These are phyloP conservation scores for Ichthyophthirius multifiliis DNA, from an alignment of 169 alveolate genomes.

Conservation along the genomic window DNA sequence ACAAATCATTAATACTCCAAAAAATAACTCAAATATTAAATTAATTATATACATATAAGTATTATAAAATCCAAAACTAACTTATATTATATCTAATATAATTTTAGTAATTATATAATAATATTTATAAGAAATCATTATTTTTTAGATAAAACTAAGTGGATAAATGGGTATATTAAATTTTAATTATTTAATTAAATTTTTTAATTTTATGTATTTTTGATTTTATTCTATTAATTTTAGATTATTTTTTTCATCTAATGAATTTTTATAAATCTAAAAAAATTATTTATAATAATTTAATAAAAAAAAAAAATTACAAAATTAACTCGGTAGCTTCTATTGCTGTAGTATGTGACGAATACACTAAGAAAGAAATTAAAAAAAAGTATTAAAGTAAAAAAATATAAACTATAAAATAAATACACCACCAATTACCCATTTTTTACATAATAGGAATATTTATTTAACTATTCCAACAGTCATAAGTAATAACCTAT, in stretches of 20 bases:
- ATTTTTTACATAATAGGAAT: background rate
- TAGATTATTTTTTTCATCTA: background rate
- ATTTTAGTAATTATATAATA: too few relatives aligned
- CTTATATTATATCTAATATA: too few relatives aligned
- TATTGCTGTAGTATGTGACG: background rate
- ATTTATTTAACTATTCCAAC: background rate
- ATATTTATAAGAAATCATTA: too few relatives aligned
- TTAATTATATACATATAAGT: too few relatives aligned
- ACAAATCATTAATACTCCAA: background rate
- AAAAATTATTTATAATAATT: background rate
- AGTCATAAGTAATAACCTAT: conserved; percentile 1
- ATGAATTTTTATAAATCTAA: background rate
- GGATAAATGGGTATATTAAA: too few relatives aligned
- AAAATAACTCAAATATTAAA: background rate
- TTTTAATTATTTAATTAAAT: background rate
- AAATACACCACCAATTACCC: background rate
- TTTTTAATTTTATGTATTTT: background rate
- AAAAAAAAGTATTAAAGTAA: background rate
- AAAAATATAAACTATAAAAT: background rate
- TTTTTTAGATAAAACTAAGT: too few relatives aligned
- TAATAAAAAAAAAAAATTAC: background rate
- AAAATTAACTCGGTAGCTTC: background rate
- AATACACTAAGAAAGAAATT: background rate
- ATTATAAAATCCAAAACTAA: too few relatives aligned
- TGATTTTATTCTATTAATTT: background rate